Percentiles rank a stretch among this genome's conserved stretches.
Evolutionary conservation across 257 asterid genomes (phyloP).

Genomic region (Misopates orontium): DNA sequence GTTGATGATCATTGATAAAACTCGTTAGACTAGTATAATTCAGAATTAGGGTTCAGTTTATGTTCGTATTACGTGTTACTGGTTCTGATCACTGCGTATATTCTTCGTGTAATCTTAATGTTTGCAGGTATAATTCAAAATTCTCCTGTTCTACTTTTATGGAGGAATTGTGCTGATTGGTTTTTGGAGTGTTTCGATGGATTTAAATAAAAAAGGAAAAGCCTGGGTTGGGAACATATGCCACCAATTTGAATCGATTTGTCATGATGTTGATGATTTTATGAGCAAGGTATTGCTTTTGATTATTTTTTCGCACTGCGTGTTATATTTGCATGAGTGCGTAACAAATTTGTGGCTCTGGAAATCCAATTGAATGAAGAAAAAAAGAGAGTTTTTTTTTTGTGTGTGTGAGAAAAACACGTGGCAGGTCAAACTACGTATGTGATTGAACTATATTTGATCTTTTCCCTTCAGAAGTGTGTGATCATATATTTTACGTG

Average conservation of each 20-base stretch:
- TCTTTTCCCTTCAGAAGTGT: not conserved
- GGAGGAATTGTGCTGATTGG: slow-evolving; percentile 7
- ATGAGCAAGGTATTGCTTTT: slow-evolving; percentile 53
- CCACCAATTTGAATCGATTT: slow-evolving; percentile 59
- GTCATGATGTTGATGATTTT: slow-evolving; percentile 71
- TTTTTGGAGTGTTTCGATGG: slow-evolving; percentile 36
- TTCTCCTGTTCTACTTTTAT: no score
- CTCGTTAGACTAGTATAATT: no score
- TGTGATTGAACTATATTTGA: not conserved
- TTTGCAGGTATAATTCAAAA: no score
- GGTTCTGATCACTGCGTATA: no score
- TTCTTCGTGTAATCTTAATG: no score
- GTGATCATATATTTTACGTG: not conserved
- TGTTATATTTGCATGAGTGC: no score
- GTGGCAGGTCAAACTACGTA: not conserved
- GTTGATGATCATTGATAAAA: no score
- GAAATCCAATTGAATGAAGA: not conserved
- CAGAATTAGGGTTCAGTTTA: no score
- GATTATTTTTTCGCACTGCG: not conserved
- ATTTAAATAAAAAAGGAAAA: slow-evolving; percentile 39
- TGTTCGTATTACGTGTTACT: no score
- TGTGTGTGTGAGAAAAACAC: not conserved
- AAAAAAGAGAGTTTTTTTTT: not conserved
- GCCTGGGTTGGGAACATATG: slow-evolving; percentile 66
- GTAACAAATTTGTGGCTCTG: not conserved